A percentile compares a stretch with the other conserved stretches of the same genome.
phyloP scores from a whole-genome alignment of 768 basidiomycete genomes.

The Ramaria sp. region DNA sequence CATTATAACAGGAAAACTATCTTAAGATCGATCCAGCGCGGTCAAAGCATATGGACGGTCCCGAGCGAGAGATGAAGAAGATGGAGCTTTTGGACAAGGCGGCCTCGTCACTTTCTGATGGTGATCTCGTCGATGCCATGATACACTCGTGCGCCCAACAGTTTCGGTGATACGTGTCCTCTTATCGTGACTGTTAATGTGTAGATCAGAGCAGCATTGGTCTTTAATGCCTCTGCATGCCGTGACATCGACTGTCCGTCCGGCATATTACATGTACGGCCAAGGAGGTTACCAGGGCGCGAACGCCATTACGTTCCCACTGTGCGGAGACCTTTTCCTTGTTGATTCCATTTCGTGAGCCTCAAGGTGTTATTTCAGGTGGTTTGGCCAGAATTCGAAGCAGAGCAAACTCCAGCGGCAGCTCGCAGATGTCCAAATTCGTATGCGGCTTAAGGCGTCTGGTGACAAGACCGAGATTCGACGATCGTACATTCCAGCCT shows the following conservation, averaged over 20 bases:
- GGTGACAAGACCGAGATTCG: slow-evolving; percentile 86
- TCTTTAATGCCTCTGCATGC: slow-evolving; percentile 89
- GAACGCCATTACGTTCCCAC: slow-evolving; percentile 68
- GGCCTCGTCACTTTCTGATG: slow-evolving; percentile 88
- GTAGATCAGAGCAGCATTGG: slow-evolving; percentile 92
- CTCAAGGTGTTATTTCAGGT: slow-evolving; percentile 36
- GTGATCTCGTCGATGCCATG: slow-evolving; percentile 84
- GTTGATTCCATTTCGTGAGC: background rate
- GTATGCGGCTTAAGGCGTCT: slow-evolving; percentile 90
- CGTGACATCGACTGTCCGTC: slow-evolving; percentile 79
- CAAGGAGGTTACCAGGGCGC: slow-evolving; percentile 55
- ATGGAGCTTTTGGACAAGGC: slow-evolving; percentile 79
- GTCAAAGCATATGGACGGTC: slow-evolving; percentile 46
- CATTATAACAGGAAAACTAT: slow-evolving; percentile 76
- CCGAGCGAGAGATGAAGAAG: slow-evolving; percentile 56
- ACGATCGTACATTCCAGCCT: slow-evolving; percentile 82
- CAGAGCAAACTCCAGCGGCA: slow-evolving; percentile 71
- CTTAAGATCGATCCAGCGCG: slow-evolving; percentile 69
- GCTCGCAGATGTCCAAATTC: slow-evolving; percentile 83
- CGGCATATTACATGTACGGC: slow-evolving; percentile 80
- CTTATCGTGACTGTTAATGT: slow-evolving; percentile 6
- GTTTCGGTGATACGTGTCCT: background rate
- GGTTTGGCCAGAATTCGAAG: slow-evolving; percentile 97
- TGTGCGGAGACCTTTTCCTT: slow-evolving; percentile 35
- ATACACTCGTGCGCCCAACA: slow-evolving; percentile 70